Evolutionary conservation across 495 filamentous ascomycete genomes (phyloP).

Genomic region (Neurospora terricola): DNA sequence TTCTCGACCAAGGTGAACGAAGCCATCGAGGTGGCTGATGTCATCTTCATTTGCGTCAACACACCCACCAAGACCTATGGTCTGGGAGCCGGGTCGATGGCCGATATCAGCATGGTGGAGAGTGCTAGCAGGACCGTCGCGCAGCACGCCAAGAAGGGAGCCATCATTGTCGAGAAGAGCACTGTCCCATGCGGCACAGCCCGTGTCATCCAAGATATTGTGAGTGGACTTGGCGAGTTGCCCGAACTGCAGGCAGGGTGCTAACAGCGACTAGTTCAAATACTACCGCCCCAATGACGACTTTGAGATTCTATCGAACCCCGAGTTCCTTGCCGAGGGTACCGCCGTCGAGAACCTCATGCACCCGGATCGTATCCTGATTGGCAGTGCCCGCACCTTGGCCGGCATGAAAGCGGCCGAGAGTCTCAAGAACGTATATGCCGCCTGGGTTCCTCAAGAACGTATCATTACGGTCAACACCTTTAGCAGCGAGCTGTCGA

Average conservation of each 20-base stretch:
- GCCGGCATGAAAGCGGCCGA: constrained; percentile 52
- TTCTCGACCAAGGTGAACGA: constrained; percentile 58
- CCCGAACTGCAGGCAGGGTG: not conserved
- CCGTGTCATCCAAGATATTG: constrained; percentile 56
- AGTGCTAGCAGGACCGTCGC: constrained; percentile 58
- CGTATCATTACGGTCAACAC: constrained; percentile 64
- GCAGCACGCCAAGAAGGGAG: constrained; percentile 49
- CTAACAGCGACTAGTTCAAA: constrained; percentile 22
- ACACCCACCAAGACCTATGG: constrained; percentile 71
- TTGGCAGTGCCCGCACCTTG: constrained; percentile 53
- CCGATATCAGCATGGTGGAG: constrained; percentile 66
- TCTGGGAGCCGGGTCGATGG: constrained; percentile 58
- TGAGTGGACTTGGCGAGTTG: constrained; percentile 20
- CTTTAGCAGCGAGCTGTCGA: constrained; percentile 73
- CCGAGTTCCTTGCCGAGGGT: constrained; percentile 75
- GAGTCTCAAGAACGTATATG: constrained; percentile 54
- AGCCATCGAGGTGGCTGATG: constrained; percentile 56
- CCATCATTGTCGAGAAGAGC: constrained; percentile 76
- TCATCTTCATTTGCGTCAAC: constrained; percentile 72
- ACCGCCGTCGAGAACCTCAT: constrained; percentile 64
- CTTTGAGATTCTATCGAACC: constrained; percentile 76
- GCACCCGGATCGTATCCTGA: constrained; percentile 65
- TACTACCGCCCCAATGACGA: constrained; percentile 45
- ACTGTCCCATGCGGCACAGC: constrained; percentile 77
- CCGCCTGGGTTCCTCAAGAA: constrained; percentile 55